A percentile compares a stretch with the other conserved stretches of the same genome.
Conservation (phyloP, 805 yeast species). For the Brettanomyces sp. region DNA sequence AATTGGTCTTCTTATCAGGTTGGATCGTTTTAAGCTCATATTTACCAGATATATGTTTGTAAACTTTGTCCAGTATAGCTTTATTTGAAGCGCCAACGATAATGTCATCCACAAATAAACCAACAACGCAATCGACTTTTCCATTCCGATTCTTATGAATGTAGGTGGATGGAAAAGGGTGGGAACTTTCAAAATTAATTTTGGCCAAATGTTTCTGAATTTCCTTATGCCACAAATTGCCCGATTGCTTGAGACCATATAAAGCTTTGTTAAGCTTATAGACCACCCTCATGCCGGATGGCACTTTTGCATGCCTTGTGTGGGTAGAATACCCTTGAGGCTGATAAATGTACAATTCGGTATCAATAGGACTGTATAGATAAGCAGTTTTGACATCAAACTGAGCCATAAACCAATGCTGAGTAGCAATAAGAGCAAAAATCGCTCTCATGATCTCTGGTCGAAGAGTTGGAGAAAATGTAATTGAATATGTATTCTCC, state of each 20-base stretch:
- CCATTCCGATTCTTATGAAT: not conserved
- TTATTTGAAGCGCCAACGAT: not conserved
- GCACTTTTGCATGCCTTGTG: too few relatives aligned
- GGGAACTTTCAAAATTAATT: too few relatives aligned
- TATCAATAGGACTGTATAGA: too few relatives aligned
- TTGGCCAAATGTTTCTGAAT: too few relatives aligned
- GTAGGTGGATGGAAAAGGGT: not conserved
- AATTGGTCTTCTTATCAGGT: not conserved
- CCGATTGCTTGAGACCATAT: slow-evolving; percentile 4
- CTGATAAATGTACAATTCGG: too few relatives aligned
- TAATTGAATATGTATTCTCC: not conserved
- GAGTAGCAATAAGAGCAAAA: too few relatives aligned
- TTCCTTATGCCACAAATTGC: not conserved
- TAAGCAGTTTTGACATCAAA: too few relatives aligned
- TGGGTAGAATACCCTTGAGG: too few relatives aligned
- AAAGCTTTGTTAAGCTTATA: slow-evolving; percentile 3
- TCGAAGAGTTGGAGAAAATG: not conserved
- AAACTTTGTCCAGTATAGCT: not conserved
- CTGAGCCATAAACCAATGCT: too few relatives aligned
- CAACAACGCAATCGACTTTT: not conserved
- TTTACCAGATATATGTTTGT: too few relatives aligned
- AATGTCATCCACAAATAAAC: too few relatives aligned
- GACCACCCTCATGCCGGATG: not conserved
- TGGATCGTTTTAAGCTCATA: not conserved
- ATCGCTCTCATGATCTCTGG: too few relatives aligned